Evolutionary conservation across 2,329 filamentous ascomycete genomes (phyloP).

Genomic region (Lachnellula willkommii): DNA sequence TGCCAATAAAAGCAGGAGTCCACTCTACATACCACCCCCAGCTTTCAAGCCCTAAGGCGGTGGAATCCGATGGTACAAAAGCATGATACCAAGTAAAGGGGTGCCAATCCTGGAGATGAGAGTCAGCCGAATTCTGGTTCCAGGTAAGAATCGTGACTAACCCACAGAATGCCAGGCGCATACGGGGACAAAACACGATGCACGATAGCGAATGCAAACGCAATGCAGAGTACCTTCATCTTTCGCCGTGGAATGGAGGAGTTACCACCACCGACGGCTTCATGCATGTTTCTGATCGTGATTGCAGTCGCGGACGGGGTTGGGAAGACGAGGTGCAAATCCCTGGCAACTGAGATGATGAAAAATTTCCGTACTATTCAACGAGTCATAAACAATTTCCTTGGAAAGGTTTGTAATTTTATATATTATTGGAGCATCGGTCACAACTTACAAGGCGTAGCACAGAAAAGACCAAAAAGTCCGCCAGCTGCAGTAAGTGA

Average conservation of each 20-base stretch:
- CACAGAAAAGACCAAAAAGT: too few relatives aligned
- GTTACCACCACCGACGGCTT: too few relatives aligned
- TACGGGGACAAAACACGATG: constrained; percentile 55
- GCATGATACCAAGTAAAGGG: background rate
- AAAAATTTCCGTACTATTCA: constrained; percentile 53
- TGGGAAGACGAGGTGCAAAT: constrained; percentile 55
- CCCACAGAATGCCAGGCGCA: constrained; percentile 54
- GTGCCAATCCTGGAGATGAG: constrained; percentile 19
- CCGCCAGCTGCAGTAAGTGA: constrained; percentile 42
- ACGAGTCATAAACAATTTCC: background rate
- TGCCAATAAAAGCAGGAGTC: constrained; percentile 56
- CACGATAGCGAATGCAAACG: constrained; percentile 46
- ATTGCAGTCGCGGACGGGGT: constrained; percentile 55
- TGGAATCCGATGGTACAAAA: background rate
- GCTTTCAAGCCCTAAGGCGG: constrained; percentile 47
- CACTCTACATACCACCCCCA: constrained; percentile 58
- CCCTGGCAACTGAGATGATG: constrained; percentile 58
- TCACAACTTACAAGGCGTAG: too few relatives aligned
- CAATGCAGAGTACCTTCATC: constrained; percentile 48
- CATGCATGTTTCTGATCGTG: constrained; percentile 59
- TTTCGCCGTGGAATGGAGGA: constrained; percentile 37
- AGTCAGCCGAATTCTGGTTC: constrained; percentile 19
- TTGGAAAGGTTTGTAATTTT: too few relatives aligned
- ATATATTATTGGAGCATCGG: too few relatives aligned
- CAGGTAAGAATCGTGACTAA: constrained; percentile 49